Evolutionary conservation across 2,329 filamentous ascomycete species (phyloP), one percentile per base, ranked within the genome.

Genomic region (Colletotrichum eleusines): DNA sequence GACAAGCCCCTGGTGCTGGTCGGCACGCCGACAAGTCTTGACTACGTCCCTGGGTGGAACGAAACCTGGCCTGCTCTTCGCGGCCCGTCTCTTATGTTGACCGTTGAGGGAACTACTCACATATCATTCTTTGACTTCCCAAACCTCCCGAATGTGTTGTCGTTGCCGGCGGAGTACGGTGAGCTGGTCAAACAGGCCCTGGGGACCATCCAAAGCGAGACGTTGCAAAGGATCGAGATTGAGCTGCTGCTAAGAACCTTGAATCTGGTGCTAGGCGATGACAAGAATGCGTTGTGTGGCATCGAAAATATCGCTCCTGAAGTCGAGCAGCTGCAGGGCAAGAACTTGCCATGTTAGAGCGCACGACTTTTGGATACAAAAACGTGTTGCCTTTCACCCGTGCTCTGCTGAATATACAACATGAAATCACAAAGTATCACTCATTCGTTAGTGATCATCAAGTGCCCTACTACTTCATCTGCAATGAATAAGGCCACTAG

Each of bases 31-130:
- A 73, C 74, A 0, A 71, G 73, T 1, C 78, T 80, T 38, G 53
- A 71, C 12, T 73, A 78, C 14, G 77, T 81, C 20, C 53, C 67
- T 0, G 77, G 78, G 0, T 82, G 79, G 81, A 66, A 74, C n/a
- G 60, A 73, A 16, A 77, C 77, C 63, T 81, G 74, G 65, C 57
- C 74, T 0, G 74, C 73, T 8, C 74, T 80, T 0, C 73, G 66
- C 1, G 78, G 76, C 0, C 66, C 75, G 26, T 75, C 76, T 42
- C 53, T 77, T 38, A 75, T 80, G 18, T 54, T 77, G 3, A 23
- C 63, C 0, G 64, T 81, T 20, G 40, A 71, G 1, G 75, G 76
- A 0, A 76, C 79, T 0, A 55, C 72, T 4, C 80, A 82, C 23
- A 74, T 75, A 0, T 77, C 79, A 0, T 82, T 76, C 33, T 76